These are phyloP conservation scores for Trichophyton benhamiae DNA, from an alignment of 2,329 filamentous ascomycete genomes.

Conservation along the genomic window DNA sequence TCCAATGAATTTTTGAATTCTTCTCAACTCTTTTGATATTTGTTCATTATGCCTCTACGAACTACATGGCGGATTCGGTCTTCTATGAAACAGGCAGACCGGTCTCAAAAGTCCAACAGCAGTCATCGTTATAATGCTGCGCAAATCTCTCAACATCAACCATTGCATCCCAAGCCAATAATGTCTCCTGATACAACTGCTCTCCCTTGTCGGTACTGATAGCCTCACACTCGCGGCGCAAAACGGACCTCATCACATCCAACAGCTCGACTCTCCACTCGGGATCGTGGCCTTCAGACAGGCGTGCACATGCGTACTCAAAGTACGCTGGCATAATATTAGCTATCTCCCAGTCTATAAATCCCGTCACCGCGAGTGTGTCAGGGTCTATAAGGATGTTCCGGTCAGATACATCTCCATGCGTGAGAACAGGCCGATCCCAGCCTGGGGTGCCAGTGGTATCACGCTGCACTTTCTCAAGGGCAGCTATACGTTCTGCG, in stretches of 20 bases:
- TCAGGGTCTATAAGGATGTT: conserved; percentile 13
- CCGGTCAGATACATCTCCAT: conserved; percentile 13
- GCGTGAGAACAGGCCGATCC: conserved; percentile 13
- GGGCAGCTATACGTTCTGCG: conserved; percentile 8
- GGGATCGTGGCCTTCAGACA: conserved; percentile 13
- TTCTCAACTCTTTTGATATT: too few species aligned
- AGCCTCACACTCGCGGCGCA: conserved; percentile 12
- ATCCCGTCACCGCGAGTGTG: conserved; percentile 13
- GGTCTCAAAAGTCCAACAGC: too few species aligned
- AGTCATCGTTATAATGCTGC: too few species aligned
- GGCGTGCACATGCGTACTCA: conserved; percentile 13
- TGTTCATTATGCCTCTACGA: too few species aligned
- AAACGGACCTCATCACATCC: conserved; percentile 14
- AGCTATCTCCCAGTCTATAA: conserved; percentile 14
- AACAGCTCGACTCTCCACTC: conserved; percentile 13
- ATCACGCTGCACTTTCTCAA: conserved; percentile 13
- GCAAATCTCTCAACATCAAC: too few species aligned
- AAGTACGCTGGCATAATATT: conserved; percentile 15
- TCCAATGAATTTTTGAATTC: too few species aligned
- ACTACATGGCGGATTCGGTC: too few species aligned
- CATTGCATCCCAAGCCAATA: too few species aligned
- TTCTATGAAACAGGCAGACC: too few species aligned
- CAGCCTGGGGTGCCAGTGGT: conserved; percentile 10
- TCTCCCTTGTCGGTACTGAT: conserved; percentile 2
- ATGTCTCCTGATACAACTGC: neutral